These are phyloP conservation scores for Aegilops umbellulata DNA, from an alignment of 176 grass and related monocot species.

Conservation along the genomic window DNA sequence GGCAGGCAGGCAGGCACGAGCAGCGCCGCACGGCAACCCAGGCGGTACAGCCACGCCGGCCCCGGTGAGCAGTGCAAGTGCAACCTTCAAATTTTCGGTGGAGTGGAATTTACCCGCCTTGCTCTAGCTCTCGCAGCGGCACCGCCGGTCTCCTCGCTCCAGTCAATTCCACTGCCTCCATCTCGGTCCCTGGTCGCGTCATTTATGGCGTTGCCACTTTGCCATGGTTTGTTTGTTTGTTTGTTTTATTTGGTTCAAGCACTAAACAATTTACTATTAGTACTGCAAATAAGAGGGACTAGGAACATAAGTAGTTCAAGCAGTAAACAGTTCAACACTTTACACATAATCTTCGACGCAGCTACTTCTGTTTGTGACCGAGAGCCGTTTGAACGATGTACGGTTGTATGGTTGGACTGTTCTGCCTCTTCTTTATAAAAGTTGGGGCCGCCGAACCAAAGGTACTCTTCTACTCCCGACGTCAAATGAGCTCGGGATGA, in stretches of 20 bases:
- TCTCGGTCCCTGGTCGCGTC: background rate
- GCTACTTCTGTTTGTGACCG: too few relatives aligned
- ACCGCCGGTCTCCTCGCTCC: background rate
- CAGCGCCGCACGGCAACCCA: constrained; percentile 17
- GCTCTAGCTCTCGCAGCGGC: too few relatives aligned
- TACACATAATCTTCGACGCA: too few relatives aligned
- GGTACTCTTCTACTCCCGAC: too few relatives aligned
- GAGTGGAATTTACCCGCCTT: constrained; percentile 22
- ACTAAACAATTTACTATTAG: background rate
- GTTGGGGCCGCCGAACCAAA: too few relatives aligned
- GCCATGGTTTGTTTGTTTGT: background rate
- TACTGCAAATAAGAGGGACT: background rate
- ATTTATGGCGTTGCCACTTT: background rate
- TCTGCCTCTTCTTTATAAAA: too few relatives aligned
- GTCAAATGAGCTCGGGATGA: too few relatives aligned
- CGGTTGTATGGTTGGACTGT: too few relatives aligned
- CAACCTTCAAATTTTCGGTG: background rate
- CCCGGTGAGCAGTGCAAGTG: background rate
- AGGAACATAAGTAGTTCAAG: too few relatives aligned
- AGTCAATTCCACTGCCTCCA: background rate
- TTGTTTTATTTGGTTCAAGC: background rate
- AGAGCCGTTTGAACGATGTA: too few relatives aligned
- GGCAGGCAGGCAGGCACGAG: background rate
- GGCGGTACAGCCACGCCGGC: background rate
- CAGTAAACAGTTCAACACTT: too few relatives aligned